Base-by-base conservation (phyloP, 2,329 filamentous ascomycete genomes). In the Penicillium sp. region DNA sequence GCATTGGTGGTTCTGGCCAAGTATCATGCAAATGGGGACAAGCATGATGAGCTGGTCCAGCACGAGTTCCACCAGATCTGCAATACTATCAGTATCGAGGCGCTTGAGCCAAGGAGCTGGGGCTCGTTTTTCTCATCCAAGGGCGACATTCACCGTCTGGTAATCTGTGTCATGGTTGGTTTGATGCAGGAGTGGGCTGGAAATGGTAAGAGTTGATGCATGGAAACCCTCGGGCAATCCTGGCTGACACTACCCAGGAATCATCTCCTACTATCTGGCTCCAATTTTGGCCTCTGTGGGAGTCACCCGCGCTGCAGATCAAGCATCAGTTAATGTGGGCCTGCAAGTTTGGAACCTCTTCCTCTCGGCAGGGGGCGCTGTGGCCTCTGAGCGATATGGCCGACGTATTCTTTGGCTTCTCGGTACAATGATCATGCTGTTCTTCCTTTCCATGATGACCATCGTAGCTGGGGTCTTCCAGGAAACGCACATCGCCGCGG, bases 1-100 rank as follows among this genome's bases (percentile, higher is more conserved):
- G 85, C 84, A 1, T 75, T 83, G 17, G 73, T 78, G 5, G 81
- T 84, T 1, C 78, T 90, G 60, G 79, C 82, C 4, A 83, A 83
- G 58, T 86, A 85, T 67, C 87, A 88, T 52, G 86, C 85, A 1
- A 80, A 85, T 63, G 77, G 78, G 1, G 74, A 76, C 34, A 59
- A 59, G 2, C 62, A 76, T 3, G 68, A 67, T 11, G 62, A 61
- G 8, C 14, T 69, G 42, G 68, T 69, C 14, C 58, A 59, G 47
- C 57, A 63, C 49, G 67, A 70, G 43, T 69, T 62, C 34, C 47
- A 41, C 11, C 62, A 67, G 35, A 69, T 69, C 7, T 63, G 64
- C 57, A 56, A 43, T 34, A 62, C 58, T 15, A 65, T 66, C 28
- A 59, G 43, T 14, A 61, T 58, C 20, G 64, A 66, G 55, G 55